Percentiles rank a stretch among this genome's conserved stretches.
phyloP scores from a whole-genome alignment of 441 rosid genomes.

The Cnidoscolus chayamansa region DNA sequence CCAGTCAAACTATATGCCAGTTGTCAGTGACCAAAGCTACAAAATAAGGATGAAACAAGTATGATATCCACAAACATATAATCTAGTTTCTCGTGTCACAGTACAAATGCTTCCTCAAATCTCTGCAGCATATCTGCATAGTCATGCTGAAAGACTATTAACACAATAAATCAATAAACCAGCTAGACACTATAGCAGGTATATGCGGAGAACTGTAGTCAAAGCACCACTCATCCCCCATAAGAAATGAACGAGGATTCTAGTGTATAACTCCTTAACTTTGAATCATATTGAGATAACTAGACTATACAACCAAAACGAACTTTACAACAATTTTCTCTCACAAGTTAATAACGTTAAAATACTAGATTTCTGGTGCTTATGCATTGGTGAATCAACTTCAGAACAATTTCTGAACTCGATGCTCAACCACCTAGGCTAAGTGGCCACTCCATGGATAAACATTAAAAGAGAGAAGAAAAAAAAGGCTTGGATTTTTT shows the following conservation, averaged over 20 bases:
- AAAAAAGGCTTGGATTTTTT: not conserved
- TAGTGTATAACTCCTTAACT: not conserved
- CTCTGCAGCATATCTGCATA: not conserved
- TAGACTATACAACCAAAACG: not conserved
- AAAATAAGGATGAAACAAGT: slow-evolving; percentile 1
- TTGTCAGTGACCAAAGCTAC: slow-evolving; percentile 7
- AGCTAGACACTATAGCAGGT: not conserved
- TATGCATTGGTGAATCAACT: not conserved
- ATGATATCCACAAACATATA: not conserved
- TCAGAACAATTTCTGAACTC: not conserved
- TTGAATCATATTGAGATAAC: not conserved
- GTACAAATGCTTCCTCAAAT: not conserved
- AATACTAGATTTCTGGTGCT: not conserved
- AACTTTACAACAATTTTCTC: not conserved
- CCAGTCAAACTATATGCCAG: slow-evolving; percentile 15
- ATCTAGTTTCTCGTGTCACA: not conserved
- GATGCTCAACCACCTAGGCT: not conserved
- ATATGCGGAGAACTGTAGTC: not conserved
- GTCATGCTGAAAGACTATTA: slow-evolving; percentile 10
- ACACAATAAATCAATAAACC: not conserved
- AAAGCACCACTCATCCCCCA: not conserved
- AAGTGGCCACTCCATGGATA: not conserved
- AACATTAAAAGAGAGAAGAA: not conserved
- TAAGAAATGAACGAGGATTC: not conserved
- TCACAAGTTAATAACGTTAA: not conserved